Evolutionary conservation across 1,284 basidiomycete species (phyloP), one percentile per base, ranked within the genome.

Genomic region (Boletus semigastroideus): DNA sequence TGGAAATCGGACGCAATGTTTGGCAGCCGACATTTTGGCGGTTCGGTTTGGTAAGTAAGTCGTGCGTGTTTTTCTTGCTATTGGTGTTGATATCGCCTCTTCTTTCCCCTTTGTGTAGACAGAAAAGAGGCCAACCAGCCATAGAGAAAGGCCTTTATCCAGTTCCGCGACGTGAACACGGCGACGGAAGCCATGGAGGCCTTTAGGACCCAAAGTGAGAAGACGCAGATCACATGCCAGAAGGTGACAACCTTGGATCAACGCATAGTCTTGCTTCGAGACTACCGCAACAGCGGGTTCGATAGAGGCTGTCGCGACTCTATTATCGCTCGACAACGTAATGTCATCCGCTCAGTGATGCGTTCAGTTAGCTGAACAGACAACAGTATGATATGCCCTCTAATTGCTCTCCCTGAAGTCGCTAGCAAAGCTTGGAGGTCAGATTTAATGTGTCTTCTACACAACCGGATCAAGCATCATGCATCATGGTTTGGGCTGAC

Each of bases 21-120:
- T 50, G 54, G 49, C 3, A 27, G 33, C 54, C 19, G 37, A 31
- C 31, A 54, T 68, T 12, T 19, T 46, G 37, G 53, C 34, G 11
- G 57, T 67, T 13, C 58, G 68, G n/a, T 55, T 65, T 36, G 17
- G 68, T 67, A 20, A 49, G 61, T 64, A n/a, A n/a, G n/a, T n/a
- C 19, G 38, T 17, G 5, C 14, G 31, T 14, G 38, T 10, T 30
- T 33, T 20, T 4, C 20, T 33, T 36, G 25, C 7, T 27, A 5
- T 30, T 5, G n/a, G n/a, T 48, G 13, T 39, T 60, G n/a, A 66
- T 1, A 12, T n/a, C 1, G 12, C 11, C 5, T n/a, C 16, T 25
- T 52, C 10, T 14, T 25, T 17, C n/a, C n/a, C n/a, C n/a, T 0
- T 3, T 31, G 28, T 19, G 14, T 33, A 60, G 54, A 43, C 28